Percentiles rank a stretch among this genome's conserved stretches.
Evolutionary conservation across 1,139 yeast genomes (phyloP).

Genomic region (Candida dubliniensis): DNA sequence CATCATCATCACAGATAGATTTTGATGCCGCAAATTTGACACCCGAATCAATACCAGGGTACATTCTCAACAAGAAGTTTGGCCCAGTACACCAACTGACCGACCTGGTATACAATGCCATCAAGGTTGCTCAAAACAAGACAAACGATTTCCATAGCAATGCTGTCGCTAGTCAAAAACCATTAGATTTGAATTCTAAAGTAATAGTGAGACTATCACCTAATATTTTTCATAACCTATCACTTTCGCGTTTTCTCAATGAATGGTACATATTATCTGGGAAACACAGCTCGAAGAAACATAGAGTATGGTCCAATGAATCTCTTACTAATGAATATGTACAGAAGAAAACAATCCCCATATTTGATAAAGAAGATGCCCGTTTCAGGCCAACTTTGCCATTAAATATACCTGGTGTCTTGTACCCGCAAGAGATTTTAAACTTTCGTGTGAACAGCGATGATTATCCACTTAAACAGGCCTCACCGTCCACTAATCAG

Average conservation of each 20-base stretch:
- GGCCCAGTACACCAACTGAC: conserved; percentile 16
- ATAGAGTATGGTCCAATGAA: conserved; percentile 21
- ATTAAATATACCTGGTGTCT: conserved; percentile 25
- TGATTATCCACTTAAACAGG: conserved; percentile 1
- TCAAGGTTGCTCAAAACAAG: conserved; percentile 7
- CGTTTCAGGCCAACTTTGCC: conserved; percentile 31
- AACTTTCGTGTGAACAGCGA: conserved; percentile 13
- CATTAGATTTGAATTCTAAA: conserved; percentile 14
- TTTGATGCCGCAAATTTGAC: conserved; percentile 19
- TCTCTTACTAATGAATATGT: conserved; percentile 17
- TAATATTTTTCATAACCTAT: conserved; percentile 20
- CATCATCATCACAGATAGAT: conserved; percentile 8
- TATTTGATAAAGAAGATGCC: conserved; percentile 11
- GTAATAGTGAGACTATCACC: conserved; percentile 30
- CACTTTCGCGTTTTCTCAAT: conserved; percentile 29
- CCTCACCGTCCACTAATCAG: conserved; percentile 7
- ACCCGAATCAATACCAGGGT: conserved; percentile 25
- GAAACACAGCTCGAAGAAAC: conserved; percentile 18
- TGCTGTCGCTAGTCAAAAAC: not conserved
- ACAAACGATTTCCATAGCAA: not conserved
- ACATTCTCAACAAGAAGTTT: conserved; percentile 22
- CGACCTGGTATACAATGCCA: conserved; percentile 22
- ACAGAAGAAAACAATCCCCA: conserved; percentile 6
- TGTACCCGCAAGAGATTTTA: conserved; percentile 29
- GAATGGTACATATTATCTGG: conserved; percentile 39